phyloP scores from a whole-genome alignment of 202 grass and related monocot genomes.

The Alloteropsis angusta region DNA sequence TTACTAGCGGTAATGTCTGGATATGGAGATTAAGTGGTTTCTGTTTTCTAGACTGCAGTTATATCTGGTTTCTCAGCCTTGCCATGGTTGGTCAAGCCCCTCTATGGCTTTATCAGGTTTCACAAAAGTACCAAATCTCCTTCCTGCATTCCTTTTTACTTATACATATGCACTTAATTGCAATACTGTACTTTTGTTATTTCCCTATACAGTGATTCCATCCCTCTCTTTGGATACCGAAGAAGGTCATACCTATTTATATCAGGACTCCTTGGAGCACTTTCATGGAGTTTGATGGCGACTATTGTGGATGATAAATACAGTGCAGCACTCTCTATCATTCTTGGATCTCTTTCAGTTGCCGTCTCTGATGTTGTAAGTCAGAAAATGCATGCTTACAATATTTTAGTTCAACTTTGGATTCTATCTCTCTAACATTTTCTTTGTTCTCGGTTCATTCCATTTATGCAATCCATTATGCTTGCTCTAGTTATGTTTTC shows the following conservation, averaged over 20 bases:
- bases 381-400: background rate
- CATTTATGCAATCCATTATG: background rate
- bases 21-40: conserved; percentile 27
- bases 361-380: conserved; percentile 96
- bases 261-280: conserved; percentile 77
- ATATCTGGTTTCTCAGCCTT: conserved; percentile 85
- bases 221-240: conserved; percentile 91
- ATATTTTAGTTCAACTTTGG: background rate
- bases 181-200: background rate
- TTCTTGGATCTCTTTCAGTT: conserved; percentile 93
- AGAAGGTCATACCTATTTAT: conserved; percentile 94
- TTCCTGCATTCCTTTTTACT: background rate
- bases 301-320: conserved; percentile 84
- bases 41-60: conserved; percentile 86
- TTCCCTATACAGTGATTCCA: conserved; percentile 63
- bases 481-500: background rate
- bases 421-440: background rate
- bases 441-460: background rate
- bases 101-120: conserved; percentile 97
- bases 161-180: background rate
- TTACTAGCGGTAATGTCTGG: background rate
- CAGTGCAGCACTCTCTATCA: conserved; percentile 65
- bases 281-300: conserved; percentile 96
- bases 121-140: conserved; percentile 1
- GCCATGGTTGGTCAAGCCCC: conserved; percentile 95